Conservation (phyloP, 371 early-diverging fungal genomes). For the Blakeslea trispora region DNA sequence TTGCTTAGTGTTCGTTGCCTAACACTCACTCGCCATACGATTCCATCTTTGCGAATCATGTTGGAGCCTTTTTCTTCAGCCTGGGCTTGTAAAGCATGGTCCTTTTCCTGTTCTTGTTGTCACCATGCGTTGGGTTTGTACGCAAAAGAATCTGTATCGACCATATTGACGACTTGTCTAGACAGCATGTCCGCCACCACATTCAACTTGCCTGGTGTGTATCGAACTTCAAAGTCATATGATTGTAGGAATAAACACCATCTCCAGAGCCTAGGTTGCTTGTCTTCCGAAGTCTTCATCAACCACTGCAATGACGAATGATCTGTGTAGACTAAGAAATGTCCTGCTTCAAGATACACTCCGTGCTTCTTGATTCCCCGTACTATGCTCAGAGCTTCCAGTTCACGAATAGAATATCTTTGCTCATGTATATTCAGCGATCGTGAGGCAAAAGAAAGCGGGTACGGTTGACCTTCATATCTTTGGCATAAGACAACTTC, state of each 20-base stretch:
- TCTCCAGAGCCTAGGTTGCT: neutral
- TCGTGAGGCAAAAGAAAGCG: constrained; percentile 10
- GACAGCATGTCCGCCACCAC: neutral
- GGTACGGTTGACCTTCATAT: neutral
- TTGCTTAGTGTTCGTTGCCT: neutral
- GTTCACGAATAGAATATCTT: constrained; percentile 8
- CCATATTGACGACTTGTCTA: neutral
- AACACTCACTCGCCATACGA: neutral
- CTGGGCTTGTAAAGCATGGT: too few species aligned
- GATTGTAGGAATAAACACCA: constrained; percentile 7
- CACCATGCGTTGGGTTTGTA: too few species aligned
- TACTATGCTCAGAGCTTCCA: constrained; percentile 2
- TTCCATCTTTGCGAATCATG: neutral
- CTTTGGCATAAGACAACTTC: constrained; percentile 7
- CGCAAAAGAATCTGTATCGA: too few species aligned
- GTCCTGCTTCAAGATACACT: constrained; percentile 5
- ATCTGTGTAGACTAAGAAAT: constrained; percentile 10
- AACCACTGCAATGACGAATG: constrained; percentile 9
- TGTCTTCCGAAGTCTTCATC: constrained; percentile 7
- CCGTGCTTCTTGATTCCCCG: constrained; percentile 7
- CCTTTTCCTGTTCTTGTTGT: too few species aligned
- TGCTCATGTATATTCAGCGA: constrained; percentile 1
- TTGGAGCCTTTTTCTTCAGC: too few species aligned
- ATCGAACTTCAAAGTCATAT: constrained; percentile 1
- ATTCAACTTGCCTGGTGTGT: neutral